Base-by-base conservation (phyloP, 768 basidiomycete genomes). In the Termitomyces sp. region DNA sequence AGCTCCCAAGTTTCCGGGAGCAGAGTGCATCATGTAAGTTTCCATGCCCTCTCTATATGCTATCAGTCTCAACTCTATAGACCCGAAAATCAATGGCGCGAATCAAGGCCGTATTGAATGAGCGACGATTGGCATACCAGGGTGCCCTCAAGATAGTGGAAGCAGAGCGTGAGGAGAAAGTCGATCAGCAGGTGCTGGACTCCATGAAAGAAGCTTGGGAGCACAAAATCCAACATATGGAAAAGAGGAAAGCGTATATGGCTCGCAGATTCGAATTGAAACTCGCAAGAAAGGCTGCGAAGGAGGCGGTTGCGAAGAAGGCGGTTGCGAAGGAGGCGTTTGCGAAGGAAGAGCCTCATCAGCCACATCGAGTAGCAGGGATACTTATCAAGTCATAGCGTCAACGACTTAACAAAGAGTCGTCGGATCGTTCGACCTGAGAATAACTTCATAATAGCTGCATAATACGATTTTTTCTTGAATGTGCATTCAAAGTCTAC, bases 61-160 rank as follows among this genome's bases (percentile, higher is more conserved):
- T 52, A 21, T 35, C 31, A 50, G 6, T 10, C 46, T 58, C 26
- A 52, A 47, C 5, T 3, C 53, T 53, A 10, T 61, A 97, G 94
- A 87, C 86, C 71, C 88, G 90, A 21, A 96, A 94, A 76, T 87
- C 91, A 19, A 96, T 97, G 94, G 93, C 91, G n/a, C 85, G 92
- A 19, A 93, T 98, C 70, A 98, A 98, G 70, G 85, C 82, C 57
- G 85, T 98, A 21, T 76, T 98, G 49, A 93, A 93, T 66, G 95
- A 98, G 67, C 86, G 97, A 37, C 80, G 94, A 45, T 68, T 92
- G 23, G 92, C 91, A 9, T 89, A 93, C 59, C 83, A 90, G 59
- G 83, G 87, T 11, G 91, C 91, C 9, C 52, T 78, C 31, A 65
- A 73, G 60, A 68, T 83, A 19, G 71, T 71, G 0, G 71, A 75